Conservation (phyloP, 2,329 filamentous ascomycete species). For the Sarocladium kiliense region DNA sequence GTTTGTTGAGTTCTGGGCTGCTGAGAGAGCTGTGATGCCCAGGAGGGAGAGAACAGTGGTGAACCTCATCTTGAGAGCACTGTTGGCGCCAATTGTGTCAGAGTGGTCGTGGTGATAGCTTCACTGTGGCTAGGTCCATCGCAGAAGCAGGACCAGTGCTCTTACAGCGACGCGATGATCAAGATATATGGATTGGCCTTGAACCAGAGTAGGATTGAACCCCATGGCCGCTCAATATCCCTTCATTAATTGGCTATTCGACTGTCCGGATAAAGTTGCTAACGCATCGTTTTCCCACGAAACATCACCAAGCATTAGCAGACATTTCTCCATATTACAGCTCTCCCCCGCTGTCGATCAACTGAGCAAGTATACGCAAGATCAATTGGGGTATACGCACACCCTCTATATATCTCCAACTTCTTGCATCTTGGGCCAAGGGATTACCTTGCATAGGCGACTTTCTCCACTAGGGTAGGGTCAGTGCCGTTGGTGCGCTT, state of each 20-base stretch:
- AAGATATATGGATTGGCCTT: neutral
- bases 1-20: neutral
- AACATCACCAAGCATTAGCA: neutral
- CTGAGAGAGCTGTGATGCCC: neutral
- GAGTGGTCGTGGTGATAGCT: neutral
- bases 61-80: neutral
- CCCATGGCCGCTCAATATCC: neutral
- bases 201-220: neutral
- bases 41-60: neutral
- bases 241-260: neutral
- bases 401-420: neutral
- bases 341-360: neutral
- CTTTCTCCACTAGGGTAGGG: neutral
- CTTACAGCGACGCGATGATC: neutral
- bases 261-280: constrained; percentile 1
- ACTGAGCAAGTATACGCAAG: too few species aligned
- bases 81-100: too few species aligned
- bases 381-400: neutral
- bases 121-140: neutral
- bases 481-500: constrained; percentile 5
- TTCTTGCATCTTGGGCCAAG: neutral
- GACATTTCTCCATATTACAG: neutral
- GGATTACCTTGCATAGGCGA: too few species aligned
- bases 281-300: neutral
- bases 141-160: neutral